Conservation (phyloP, 768 basidiomycete species). For the Mycena crocata region DNA sequence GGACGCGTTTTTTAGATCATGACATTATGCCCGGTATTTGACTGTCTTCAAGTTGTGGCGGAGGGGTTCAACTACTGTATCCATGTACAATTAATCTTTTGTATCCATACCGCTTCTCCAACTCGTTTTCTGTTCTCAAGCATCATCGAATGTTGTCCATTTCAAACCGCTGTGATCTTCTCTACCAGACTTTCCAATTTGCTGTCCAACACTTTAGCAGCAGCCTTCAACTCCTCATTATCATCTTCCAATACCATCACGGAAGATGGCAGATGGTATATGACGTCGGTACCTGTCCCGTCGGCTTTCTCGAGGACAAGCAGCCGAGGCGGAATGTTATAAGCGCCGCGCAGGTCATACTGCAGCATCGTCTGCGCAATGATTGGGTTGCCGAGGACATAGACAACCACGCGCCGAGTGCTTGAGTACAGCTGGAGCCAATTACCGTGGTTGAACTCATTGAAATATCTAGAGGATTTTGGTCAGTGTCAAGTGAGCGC, state of each 20-base stretch:
- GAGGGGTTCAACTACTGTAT: slow-evolving; percentile 22
- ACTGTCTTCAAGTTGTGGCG: too few species aligned
- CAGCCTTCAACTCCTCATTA: slow-evolving; percentile 45
- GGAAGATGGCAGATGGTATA: slow-evolving; percentile 63
- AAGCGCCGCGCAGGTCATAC: slow-evolving; percentile 53
- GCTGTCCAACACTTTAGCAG: slow-evolving; percentile 51
- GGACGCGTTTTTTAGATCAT: not conserved
- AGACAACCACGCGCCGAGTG: slow-evolving; percentile 50
- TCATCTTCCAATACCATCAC: slow-evolving; percentile 49
- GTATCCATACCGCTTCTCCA: slow-evolving; percentile 28
- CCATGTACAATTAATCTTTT: slow-evolving; percentile 20
- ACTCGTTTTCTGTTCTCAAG: too few species aligned
- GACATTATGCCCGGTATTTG: slow-evolving; percentile 17
- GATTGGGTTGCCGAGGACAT: slow-evolving; percentile 65
- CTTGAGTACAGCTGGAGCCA: slow-evolving; percentile 49
- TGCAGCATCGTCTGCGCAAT: slow-evolving; percentile 58
- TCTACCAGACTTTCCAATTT: slow-evolving; percentile 57
- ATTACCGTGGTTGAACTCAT: slow-evolving; percentile 48
- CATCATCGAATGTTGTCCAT: not conserved
- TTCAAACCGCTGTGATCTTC: slow-evolving; percentile 43
- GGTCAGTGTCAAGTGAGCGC: not conserved
- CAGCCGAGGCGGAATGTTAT: slow-evolving; percentile 59
- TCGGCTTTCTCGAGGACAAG: slow-evolving; percentile 55
- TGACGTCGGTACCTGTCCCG: slow-evolving; percentile 51
- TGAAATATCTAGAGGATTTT: slow-evolving; percentile 51